These are phyloP conservation scores for Phanerodontia chrysosporium DNA, from an alignment of 768 basidiomycete species.

Conservation along the genomic window DNA sequence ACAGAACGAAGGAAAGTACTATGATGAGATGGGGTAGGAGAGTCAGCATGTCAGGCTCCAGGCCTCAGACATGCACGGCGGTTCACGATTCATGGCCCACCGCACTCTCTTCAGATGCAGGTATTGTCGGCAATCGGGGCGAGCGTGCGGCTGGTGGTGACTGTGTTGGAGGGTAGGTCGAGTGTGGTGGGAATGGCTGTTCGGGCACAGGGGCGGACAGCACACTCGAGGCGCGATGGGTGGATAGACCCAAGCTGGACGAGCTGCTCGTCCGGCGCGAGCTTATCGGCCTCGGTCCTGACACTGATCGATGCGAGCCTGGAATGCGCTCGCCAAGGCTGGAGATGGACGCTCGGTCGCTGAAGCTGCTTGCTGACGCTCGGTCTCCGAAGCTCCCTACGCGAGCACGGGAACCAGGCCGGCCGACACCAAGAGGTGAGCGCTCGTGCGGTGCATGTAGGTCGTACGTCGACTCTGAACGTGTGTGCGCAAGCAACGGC, in stretches of 20 bases:
- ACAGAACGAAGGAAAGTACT: neutral
- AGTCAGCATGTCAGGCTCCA: neutral
- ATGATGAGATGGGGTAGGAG: neutral
- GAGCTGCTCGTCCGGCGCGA: neutral
- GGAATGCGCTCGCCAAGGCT: too few relatives aligned
- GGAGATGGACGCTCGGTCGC: too few relatives aligned
- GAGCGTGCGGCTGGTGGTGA: neutral
- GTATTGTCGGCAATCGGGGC: neutral
- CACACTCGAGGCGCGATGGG: neutral
- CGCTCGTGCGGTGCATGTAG: neutral
- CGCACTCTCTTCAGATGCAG: neutral
- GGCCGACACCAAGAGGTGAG: neutral
- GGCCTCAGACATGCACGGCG: neutral
- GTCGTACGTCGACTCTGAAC: neutral
- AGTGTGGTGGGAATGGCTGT: neutral
- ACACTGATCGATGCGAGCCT: neutral
- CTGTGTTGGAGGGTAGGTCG: neutral
- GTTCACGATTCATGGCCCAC: neutral
- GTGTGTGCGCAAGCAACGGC: constrained; percentile 3
- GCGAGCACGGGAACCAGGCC: neutral
- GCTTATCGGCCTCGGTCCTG: neutral
- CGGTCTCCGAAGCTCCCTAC: neutral
- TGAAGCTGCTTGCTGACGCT: neutral
- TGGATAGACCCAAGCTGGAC: neutral
- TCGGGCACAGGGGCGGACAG: neutral